Conservation (phyloP, 208 protist genomes). For the Leishmania major region DNA sequence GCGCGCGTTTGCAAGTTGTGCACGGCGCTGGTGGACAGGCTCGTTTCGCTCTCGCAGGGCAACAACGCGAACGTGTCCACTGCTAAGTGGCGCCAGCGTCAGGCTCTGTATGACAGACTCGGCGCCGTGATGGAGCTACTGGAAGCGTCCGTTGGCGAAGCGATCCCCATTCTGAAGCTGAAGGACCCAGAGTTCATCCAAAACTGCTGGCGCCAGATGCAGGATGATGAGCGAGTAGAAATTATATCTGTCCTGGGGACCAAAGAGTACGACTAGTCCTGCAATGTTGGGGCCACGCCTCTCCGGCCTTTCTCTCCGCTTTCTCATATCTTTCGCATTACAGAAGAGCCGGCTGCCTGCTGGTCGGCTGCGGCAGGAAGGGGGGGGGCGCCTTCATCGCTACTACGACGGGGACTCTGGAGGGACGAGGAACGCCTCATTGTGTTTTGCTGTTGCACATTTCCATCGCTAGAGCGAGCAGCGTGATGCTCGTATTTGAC, state of each 20-base stretch:
- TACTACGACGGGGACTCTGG: neutral
- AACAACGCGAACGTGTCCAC: slow-evolving; percentile 83
- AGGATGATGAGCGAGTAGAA: slow-evolving; percentile 85
- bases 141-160: slow-evolving; percentile 86
- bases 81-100: slow-evolving; percentile 84
- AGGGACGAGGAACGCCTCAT: neutral
- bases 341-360: neutral
- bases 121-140: slow-evolving; percentile 89
- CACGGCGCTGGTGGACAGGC: slow-evolving; percentile 85
- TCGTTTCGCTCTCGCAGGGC: slow-evolving; percentile 74
- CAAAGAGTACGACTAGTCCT: slow-evolving; percentile 24
- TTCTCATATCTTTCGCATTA: neutral
- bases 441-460: neutral
- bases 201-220: slow-evolving; percentile 78
- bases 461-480: neutral
- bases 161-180: slow-evolving; percentile 82
- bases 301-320: neutral
- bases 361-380: neutral
- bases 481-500: neutral
- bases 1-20: slow-evolving; percentile 90
- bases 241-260: slow-evolving; percentile 74
- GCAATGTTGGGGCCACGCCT: neutral
- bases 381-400: neutral
- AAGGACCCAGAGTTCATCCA: slow-evolving; percentile 82
- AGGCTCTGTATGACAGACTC: slow-evolving; percentile 78